Evolutionary conservation across 2,329 filamentous ascomycete genomes (phyloP), one percentile per base, ranked within the genome.

Genomic region (Drechslerella stenobrocha): DNA sequence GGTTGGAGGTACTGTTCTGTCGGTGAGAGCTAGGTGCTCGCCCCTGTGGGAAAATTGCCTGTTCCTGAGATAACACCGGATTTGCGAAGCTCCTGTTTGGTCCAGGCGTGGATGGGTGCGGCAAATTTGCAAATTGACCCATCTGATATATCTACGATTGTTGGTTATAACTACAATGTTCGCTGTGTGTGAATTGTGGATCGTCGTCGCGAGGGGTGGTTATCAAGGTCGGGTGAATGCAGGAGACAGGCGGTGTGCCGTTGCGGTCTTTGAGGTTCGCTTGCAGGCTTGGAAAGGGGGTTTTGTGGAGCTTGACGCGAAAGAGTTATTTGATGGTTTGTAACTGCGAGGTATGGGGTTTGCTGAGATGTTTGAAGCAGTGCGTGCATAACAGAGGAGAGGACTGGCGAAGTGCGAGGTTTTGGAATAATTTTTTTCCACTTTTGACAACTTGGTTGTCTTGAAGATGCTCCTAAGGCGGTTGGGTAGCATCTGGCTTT

Each of bases 161-260:
- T 60, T 52, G 53, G 61, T 46, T 37, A 11, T 34, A 11, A 30
- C 26, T 30, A 42, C 15, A 20, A 46, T 28, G 8, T 22, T 37
- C 9, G 26, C 11, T 35, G 23, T 42, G 28, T 47, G 28, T 46
- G 34, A 40, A 13, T 44, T 51, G 7, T 47, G 13, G 15, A 35
- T 37, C 37, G 28, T 46, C 51, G 63, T 56, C 63, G 63, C 63
- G 63, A 52, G 44, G 45, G 37, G 32, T 9, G 34, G 50, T 44
- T 28, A 42, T 5, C 22, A 55, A 30, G 47, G 56, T 30, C 34
- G 48, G 45, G 24, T 55, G 52, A 45, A 59, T 55, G 63, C 55
- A 60, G 63, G 63, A 67, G 63, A 60, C 63, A 60, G 44, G 63
- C 55, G 50, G 63, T 60, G 55, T 67, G 63, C 63, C 24, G 63